Base-by-base conservation (phyloP, 192 early-diverging fungal species). In the Neocallimastix lanati region DNA sequence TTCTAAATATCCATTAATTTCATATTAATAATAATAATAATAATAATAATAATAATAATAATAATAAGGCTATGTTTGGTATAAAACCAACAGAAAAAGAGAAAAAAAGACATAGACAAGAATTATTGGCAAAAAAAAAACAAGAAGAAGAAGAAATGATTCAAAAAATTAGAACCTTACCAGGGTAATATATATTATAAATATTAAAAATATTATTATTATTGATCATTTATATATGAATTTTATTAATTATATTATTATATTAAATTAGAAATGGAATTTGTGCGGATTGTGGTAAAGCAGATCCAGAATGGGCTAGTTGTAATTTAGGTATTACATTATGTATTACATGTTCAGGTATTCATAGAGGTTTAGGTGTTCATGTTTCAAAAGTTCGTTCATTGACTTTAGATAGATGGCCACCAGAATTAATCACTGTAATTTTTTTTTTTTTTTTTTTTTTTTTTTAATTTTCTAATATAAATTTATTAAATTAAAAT, bases 261-360 rank as follows among this genome's bases (percentile, higher is more conserved):
- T n/a, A n/a, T n/a, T n/a, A 30, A 89, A 89, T 82, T 80, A 85
- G 37, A 76, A 27, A 28, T 27, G 50, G 50, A 7, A 67, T 67
- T 25, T 91, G 90, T 76, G 90, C 85, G 18, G 90, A 91, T 83
- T 91, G 90, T 81, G 86, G 84, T 14, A 78, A 80, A 16, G 7
- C 80, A 13, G 90, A 87, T 67, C 93, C 94, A 16, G 91, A 94
- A 84, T 96, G 95, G 95, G 93, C 93, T 36, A 90, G 91, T 80
- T 93, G 92, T 29, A 95, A 93, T 78, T 86, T 94, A 67, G 94
- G 95, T 33, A 87, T 88, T 4, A 85, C 94, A 33, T 81, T 96
- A 79, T 96, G 94, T 80, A 96, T 95, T 29, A 91, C 91, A 58
- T 97, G 95, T 81, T 96, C 94, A 29, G 95, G 95, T 28, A 92